Percentiles rank a stretch among this genome's conserved stretches.
Evolutionary conservation across 1,139 yeast species (phyloP).

Genomic region (Nakaseomyces sp.): DNA sequence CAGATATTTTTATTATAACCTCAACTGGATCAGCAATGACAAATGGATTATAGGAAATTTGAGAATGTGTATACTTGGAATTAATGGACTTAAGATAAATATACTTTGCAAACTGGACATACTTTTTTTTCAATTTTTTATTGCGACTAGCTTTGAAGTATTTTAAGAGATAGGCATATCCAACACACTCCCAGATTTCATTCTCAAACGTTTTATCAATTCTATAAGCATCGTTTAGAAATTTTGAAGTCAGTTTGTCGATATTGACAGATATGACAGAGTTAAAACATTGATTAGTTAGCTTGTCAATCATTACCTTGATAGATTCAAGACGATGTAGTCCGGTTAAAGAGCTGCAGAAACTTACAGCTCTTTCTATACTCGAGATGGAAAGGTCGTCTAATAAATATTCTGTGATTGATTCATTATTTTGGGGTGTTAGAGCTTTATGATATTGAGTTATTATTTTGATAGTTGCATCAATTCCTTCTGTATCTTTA

Average conservation of each 20-base stretch:
- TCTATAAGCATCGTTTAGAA: constrained; percentile 18
- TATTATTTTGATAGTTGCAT: constrained; percentile 34
- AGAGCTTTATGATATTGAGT: constrained; percentile 8
- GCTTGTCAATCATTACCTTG: background rate
- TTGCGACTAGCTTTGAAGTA: constrained; percentile 5
- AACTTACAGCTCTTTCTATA: background rate
- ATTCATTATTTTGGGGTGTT: background rate
- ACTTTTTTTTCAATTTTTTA: background rate
- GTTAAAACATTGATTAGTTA: background rate
- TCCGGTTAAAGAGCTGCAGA: background rate
- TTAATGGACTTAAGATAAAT: background rate
- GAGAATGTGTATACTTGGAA: background rate
- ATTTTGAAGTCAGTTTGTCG: constrained; percentile 12
- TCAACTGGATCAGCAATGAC: constrained; percentile 13
- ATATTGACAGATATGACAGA: background rate
- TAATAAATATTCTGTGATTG: background rate
- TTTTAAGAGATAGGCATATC: constrained; percentile 19
- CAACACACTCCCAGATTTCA: constrained; percentile 20
- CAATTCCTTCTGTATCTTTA: constrained; percentile 36
- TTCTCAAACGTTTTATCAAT: constrained; percentile 17
- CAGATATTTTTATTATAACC: constrained; percentile 16
- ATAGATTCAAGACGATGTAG: background rate
- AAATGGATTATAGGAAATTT: constrained; percentile 19
- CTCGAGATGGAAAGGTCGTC: background rate
- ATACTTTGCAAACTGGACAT: background rate